Evolutionary conservation across 2,329 filamentous ascomycete genomes (phyloP).

Genomic region (Fusarium camptoceras): DNA sequence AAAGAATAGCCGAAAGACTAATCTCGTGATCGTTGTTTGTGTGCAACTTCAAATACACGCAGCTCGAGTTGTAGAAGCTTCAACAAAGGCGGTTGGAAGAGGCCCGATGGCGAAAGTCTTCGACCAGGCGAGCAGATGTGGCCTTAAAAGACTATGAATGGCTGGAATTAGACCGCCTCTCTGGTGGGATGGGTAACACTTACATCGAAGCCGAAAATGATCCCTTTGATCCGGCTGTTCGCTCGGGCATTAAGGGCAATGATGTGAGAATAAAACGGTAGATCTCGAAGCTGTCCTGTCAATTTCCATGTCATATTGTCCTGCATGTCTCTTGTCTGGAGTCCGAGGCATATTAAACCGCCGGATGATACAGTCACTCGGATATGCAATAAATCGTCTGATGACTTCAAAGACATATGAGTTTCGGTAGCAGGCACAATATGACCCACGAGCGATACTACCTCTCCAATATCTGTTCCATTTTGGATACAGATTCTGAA

Average conservation of each 20-base stretch:
- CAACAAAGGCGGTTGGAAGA: neutral
- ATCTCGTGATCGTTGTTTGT: neutral
- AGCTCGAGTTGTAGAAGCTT: neutral
- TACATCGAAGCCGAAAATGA: slow-evolving; percentile 20
- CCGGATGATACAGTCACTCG: neutral
- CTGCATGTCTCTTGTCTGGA: neutral
- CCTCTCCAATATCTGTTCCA: neutral
- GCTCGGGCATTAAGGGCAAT: neutral
- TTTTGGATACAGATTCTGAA: neutral
- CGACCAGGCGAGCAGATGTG: neutral
- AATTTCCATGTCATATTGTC: neutral
- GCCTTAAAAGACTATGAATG: slow-evolving; percentile 1
- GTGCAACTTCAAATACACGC: neutral
- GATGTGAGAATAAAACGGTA: neutral
- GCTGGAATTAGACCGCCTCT: neutral
- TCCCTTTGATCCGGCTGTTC: neutral
- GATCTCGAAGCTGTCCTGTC: neutral
- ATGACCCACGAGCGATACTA: neutral
- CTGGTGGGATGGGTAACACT: neutral
- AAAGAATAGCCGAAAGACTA: neutral
- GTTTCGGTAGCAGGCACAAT: neutral
- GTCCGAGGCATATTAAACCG: slow-evolving; percentile 2
- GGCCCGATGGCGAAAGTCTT: neutral
- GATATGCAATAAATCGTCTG: neutral
- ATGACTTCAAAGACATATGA: neutral